phyloP scores from a whole-genome alignment of 192 early-diverging fungal genomes.

The Geranomyces variabilis region DNA sequence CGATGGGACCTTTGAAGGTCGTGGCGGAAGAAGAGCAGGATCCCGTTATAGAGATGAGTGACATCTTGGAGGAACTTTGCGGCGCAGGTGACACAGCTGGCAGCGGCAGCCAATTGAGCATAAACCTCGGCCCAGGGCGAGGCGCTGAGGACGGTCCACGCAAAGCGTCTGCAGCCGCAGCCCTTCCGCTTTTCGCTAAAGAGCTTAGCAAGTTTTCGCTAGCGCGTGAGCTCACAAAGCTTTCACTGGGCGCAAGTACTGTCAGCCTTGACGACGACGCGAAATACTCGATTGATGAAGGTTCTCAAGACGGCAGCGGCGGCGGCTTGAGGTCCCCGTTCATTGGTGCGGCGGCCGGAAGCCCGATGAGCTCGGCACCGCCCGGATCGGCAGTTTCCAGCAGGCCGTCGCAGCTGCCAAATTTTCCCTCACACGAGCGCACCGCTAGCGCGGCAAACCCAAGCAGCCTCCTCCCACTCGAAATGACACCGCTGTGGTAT shows the following conservation, averaged over 20 bases:
- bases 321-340: neutral
- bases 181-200: constrained; percentile 12
- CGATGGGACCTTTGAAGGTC: constrained; percentile 47
- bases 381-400: neutral
- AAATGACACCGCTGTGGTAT: constrained; percentile 70
- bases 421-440: neutral
- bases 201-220: constrained; percentile 13
- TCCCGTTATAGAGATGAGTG: neutral
- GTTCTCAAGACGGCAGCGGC: neutral
- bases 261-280: constrained; percentile 8
- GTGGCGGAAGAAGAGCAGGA: constrained; percentile 10
- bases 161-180: neutral
- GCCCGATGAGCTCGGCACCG: neutral
- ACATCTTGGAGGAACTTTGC: constrained; percentile 18
- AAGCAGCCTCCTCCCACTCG: constrained; percentile 41
- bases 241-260: neutral
- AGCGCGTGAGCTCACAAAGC: constrained; percentile 8
- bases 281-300: constrained; percentile 1
- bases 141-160: neutral
- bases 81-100: neutral
- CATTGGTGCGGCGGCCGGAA: neutral
- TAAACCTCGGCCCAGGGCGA: neutral
- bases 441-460: neutral
- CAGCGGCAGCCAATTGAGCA: constrained; percentile 9
- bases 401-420: neutral